phyloP scores from a whole-genome alignment of 2,329 filamentous ascomycete genomes.

The Ascochyta clinopodiicola region DNA sequence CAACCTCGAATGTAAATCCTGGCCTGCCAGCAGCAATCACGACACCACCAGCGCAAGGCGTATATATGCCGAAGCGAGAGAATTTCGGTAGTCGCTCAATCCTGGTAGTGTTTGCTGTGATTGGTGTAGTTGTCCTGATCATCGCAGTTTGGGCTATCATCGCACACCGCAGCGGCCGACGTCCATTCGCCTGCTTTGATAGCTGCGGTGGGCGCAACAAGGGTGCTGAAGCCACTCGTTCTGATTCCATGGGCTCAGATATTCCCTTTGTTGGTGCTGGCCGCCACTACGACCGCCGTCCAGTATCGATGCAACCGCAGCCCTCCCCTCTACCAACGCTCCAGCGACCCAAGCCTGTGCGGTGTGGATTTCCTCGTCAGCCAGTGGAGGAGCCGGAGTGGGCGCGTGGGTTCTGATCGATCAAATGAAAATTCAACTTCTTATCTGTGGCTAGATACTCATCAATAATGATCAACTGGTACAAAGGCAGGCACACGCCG shows the following conservation, averaged over 20 bases:
- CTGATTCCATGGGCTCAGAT: neutral
- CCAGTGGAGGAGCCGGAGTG: neutral
- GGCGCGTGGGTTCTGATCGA: neutral
- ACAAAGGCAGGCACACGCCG: too few species aligned
- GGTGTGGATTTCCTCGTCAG: neutral
- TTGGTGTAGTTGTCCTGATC: neutral
- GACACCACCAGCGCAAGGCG: neutral
- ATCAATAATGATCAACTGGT: too few species aligned
- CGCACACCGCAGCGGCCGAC: neutral
- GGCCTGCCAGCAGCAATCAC: neutral
- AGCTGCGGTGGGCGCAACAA: neutral
- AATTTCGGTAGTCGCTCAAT: neutral
- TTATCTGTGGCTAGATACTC: too few species aligned
- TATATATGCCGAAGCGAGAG: neutral
- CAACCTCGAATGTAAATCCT: neutral
- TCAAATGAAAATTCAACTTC: too few species aligned
- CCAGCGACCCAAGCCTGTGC: neutral
- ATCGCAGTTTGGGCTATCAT: neutral
- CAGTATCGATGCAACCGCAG: neutral
- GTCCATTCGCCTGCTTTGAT: neutral
- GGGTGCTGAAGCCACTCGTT: neutral
- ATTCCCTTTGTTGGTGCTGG: slow-evolving; percentile 1
- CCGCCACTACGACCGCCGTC: neutral
- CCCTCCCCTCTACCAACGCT: neutral
- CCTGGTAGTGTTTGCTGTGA: neutral